Evolutionary conservation across 2,329 filamentous ascomycete genomes (phyloP), one percentile per base, ranked within the genome.

Genomic region (Fusarium temperatum): DNA sequence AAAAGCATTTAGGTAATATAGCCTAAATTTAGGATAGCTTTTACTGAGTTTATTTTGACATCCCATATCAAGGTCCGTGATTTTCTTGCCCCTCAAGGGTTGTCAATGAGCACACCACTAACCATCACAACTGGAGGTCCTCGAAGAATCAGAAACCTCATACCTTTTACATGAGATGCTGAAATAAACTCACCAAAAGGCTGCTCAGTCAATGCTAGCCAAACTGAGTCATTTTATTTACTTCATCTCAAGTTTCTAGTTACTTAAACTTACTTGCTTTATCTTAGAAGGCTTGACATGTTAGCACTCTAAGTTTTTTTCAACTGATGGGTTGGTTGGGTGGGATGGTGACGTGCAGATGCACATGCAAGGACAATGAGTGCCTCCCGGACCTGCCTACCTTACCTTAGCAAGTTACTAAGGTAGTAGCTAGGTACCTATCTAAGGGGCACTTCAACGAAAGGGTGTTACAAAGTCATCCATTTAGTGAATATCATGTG

Each of bases 341-440:
- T 68, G 45, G 42, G 59, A 42, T 58, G 26, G 56, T 55, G 50
- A 70, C 36, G 39, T 67, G 42, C 63, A 51, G 53, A 38, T 48
- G 26, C 51, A 41, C 47, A 71, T 57, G 47, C 42, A 60, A 44
- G 38, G 35, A 62, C 36, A n/a, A 18, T 26, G 12, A 51, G 41
- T 36, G 32, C 15, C 30, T 50, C 15, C 45, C 45, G 30, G 47
- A 28, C 18, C 26, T 28, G 24, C 26, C 44, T 47, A 35, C 32
- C 32, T 13, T 47, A 35, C 32, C 32, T 13, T 32, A 32, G 30
- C 14, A 35, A 35, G 7, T 35, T 35, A 35, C 32, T 35, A 35
- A 35, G 14, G 32, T 8, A 57, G 30, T 36, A 26, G 17, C 17
- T 39, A 39, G 10, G 30, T 30, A 30, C 22, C 20, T 36, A 58